Evolutionary conservation across 805 yeast species (phyloP), one percentile per base, ranked within the genome.

Genomic region (Debaryomyces prosopidis): DNA sequence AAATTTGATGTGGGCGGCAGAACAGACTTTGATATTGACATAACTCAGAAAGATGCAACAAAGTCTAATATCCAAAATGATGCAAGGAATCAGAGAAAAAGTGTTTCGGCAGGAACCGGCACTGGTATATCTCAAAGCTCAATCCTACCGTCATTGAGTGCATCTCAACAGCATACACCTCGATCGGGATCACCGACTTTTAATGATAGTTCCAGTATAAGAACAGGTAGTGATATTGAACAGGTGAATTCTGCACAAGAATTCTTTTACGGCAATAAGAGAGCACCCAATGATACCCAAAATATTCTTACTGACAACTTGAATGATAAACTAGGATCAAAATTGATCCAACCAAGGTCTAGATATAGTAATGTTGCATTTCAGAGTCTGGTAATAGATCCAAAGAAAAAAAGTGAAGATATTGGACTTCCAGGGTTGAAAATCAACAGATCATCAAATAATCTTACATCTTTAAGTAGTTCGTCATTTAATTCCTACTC

Each of bases 1-100:
- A 87, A 85, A 51, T 80, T 80, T 51, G 81, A 80, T 50, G 76
- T 80, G 5, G 63, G 54, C n/a, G 47, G 59, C 9, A 54, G 52
- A 19, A 43, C 40, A 10, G 46, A 46, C 10, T 39, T 35, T 26
- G 41, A 47, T 18, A 30, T 30, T 6, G 51, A 47, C 23, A 12
- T 20, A 16, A 36, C 32, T 17, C 19, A 43, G n/a, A 42, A 39
- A 17, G 33, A 7, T 15, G 42, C 30, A 15, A 40, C 39, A 23
- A 34, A 31, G 9, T 12, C 31, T 18, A 27, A 14, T 19, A 43
- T 14, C 30, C 35, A 23, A 14, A 20, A 7, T 37, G 44, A 48
- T 20, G 41, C 53, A 10, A 39, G 50, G 30, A 23, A 11, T 17
- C 34, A 36, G 9, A 33, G 36, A 32, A 23, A 10, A 1, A 27